Conservation (phyloP, 2,329 filamentous ascomycete genomes). For the Hansfordia pulvinata region DNA sequence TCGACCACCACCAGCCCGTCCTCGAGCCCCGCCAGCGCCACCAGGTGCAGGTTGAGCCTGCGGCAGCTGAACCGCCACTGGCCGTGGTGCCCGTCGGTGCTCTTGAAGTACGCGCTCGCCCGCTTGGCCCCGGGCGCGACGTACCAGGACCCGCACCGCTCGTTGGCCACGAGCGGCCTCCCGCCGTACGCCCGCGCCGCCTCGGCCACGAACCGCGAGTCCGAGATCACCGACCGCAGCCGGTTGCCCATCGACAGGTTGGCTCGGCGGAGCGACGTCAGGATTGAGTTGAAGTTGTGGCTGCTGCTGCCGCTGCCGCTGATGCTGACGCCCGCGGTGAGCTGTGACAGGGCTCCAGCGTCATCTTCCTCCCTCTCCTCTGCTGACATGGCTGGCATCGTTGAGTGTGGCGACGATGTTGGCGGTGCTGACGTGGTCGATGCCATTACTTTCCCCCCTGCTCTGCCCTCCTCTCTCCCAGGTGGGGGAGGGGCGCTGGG, state of each 20-base stretch:
- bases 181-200: conserved; percentile 38
- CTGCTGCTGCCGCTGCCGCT: conserved; percentile 13
- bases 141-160: conserved; percentile 95
- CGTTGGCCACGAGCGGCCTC: conserved; percentile 75
- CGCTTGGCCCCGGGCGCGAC: conserved; percentile 51
- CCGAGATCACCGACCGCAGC: conserved; percentile 61
- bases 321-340: background rate
- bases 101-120: conserved; percentile 89
- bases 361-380: background rate
- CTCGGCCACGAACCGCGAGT: conserved; percentile 59
- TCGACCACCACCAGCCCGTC: conserved; percentile 83
- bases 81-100: conserved; percentile 84
- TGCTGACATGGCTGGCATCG: background rate
- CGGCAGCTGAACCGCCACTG: conserved; percentile 85
- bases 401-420: too few species aligned
- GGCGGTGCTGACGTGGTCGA: too few species aligned
- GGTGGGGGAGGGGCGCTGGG: too few species aligned
- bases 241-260: conserved; percentile 73
- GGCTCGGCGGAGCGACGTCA: conserved; percentile 60
- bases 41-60: conserved; percentile 70
- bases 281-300: conserved; percentile 54
- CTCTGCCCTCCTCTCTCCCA: too few species aligned
- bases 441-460: too few species aligned
- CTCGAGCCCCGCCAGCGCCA: conserved; percentile 50
- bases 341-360: too few species aligned